Evolutionary conservation across 176 grass and related monocot species (phyloP).

Genomic region (Musa acuminata): DNA sequence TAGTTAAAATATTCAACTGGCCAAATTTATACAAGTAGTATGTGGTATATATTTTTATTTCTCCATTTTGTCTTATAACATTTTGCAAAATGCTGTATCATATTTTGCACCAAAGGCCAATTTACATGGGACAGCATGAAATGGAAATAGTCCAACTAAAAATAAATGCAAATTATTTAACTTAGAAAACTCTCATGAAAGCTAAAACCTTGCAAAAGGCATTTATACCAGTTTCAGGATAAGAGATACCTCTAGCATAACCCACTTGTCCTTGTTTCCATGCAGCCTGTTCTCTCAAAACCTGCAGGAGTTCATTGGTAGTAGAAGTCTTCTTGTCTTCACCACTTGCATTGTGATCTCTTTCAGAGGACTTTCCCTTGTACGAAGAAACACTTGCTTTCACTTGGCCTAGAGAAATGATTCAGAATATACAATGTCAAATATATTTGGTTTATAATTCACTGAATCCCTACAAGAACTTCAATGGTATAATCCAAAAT

Average conservation of each 20-base stretch:
- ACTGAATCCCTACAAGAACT: neutral
- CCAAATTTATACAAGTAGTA: neutral
- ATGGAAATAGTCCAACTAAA: neutral
- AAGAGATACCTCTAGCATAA: conserved; percentile 23
- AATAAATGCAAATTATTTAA: neutral
- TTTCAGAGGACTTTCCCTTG: conserved; percentile 11
- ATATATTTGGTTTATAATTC: conserved; percentile 1
- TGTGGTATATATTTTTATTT: no score
- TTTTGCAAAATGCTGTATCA: no score
- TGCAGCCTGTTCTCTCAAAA: conserved; percentile 28
- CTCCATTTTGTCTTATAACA: no score
- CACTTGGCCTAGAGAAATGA: conserved; percentile 22
- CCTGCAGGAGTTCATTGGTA: conserved; percentile 25
- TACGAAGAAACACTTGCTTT: conserved; percentile 13
- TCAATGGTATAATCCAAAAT: neutral
- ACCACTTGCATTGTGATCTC: conserved; percentile 1
- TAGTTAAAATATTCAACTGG: neutral
- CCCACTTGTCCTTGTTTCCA: conserved; percentile 20
- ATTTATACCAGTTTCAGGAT: neutral
- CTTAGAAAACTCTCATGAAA: neutral
- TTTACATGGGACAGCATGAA: neutral
- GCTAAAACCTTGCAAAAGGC: neutral
- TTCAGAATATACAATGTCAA: neutral
- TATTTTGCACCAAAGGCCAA: neutral
- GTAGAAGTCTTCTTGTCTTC: conserved; percentile 24